Evolutionary conservation across 2,329 filamentous ascomycete species (phyloP).

Genomic region (Penicillium sp.): DNA sequence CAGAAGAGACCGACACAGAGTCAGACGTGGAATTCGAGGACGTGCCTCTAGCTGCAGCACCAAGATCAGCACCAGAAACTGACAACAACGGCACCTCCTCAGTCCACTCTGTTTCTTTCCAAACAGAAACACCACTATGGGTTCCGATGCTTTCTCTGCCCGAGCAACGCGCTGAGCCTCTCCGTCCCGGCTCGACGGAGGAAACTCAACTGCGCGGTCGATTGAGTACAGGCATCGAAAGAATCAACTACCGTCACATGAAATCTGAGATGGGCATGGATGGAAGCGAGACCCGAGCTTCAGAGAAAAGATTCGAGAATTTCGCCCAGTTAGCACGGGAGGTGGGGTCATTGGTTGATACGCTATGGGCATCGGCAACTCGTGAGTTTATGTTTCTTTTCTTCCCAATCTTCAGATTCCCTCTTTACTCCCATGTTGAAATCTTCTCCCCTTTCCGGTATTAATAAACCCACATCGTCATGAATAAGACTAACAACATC

Average conservation of each 20-base stretch:
- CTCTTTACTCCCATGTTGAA: neutral
- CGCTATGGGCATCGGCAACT: conserved; percentile 84
- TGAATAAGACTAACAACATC: neutral
- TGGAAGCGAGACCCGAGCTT: conserved; percentile 27
- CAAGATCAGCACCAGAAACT: neutral
- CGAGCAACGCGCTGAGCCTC: conserved; percentile 53
- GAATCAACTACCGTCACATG: conserved; percentile 23
- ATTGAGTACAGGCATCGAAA: conserved; percentile 16
- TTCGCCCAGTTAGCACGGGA: conserved; percentile 73
- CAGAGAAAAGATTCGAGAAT: conserved; percentile 55
- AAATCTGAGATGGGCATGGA: conserved; percentile 43
- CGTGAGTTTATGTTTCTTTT: conserved; percentile 56
- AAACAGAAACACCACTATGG: conserved; percentile 8
- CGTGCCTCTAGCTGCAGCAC: conserved; percentile 3
- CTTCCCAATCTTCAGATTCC: neutral
- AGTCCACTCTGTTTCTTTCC: neutral
- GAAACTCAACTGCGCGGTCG: conserved; percentile 44
- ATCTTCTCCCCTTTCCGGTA: no score
- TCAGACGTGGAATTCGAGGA: conserved; percentile 25
- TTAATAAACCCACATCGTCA: neutral
- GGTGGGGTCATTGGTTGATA: conserved; percentile 71
- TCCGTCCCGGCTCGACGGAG: conserved; percentile 58
- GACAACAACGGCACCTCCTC: neutral
- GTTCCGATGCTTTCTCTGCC: conserved; percentile 43
- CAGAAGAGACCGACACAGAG: conserved; percentile 1